Base-by-base conservation (phyloP, 140 eudicot species). In the Flaveria floridana region DNA sequence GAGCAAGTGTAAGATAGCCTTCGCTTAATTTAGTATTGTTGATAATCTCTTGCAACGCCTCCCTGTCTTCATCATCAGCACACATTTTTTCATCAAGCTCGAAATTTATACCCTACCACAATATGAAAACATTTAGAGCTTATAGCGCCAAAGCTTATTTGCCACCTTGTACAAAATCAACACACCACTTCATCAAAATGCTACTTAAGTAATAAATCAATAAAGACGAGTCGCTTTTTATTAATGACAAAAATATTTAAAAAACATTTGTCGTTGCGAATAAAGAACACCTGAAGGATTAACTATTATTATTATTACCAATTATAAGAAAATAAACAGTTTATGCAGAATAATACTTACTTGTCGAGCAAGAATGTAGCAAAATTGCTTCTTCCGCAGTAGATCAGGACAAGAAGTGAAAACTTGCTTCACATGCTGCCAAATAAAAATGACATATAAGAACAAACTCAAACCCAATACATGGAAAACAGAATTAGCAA, bases 1-100 rank as follows among this genome's bases (percentile, higher is more conserved):
- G 87, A 51, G 99, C 99, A 86, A 94, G 99, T 10, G 96, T 86
- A 72, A 94, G 93, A 85, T 82, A 94, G 68, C 99, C 99, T 85
- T 90, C 99, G 81, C 88, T 90, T 65, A 94, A 57, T 76, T 88
- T 90, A n/a, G 90, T 78, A 81, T 90, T 94, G 63, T 86, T 86
- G 76, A 94, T 77, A 18, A 94, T 85, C 16, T 90, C 99, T 77
- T 94, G 97, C 82, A 90, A 75, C 30, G 82, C 83, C 72, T 90
- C 96, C 75, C 96, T 84, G 21, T 86, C 97, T 15, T 88, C 94
- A 53, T 88, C 89, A 71, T 87, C 96, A 1, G 76, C 79, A 78
- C 88, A 85, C 90, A 94, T 86, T 19, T 85, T 86, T 65, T 90
- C 89, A 77, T 90, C 96, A 75, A 94, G 86, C 80, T 88, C 99